Percentiles rank a stretch among this genome's conserved stretches.
phyloP scores from a whole-genome alignment of 495 filamentous ascomycete genomes.

The Trichoderma asperelloides region DNA sequence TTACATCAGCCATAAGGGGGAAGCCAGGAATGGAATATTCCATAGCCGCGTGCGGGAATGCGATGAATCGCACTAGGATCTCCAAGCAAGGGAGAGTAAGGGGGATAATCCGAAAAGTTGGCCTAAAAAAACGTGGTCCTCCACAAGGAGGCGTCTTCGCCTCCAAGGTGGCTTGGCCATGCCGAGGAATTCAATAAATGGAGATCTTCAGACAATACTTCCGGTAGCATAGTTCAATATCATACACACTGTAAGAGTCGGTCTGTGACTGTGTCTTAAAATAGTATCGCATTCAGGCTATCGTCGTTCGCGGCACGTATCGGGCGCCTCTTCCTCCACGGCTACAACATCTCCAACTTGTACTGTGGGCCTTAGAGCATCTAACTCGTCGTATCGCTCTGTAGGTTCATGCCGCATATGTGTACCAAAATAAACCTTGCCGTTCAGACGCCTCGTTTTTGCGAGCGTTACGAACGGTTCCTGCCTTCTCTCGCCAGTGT shows the following conservation, averaged over 20 bases:
- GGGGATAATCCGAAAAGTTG: background rate
- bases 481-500: slow-evolving; percentile 63
- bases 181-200: background rate
- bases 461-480: slow-evolving; percentile 85
- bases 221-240: background rate
- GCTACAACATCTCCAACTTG: slow-evolving; percentile 46
- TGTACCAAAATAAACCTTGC: slow-evolving; percentile 78
- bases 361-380: slow-evolving; percentile 42
- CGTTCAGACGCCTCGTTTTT: slow-evolving; percentile 72
- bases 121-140: background rate
- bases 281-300: background rate
- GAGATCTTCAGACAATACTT: background rate
- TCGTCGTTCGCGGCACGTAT: background rate
- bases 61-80: background rate
- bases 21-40: background rate
- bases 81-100: background rate
- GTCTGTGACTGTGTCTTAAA: background rate
- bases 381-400: slow-evolving; percentile 14
- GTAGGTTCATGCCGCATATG: slow-evolving; percentile 53
- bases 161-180: background rate
- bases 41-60: background rate
- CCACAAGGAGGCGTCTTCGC: background rate
- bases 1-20: background rate
- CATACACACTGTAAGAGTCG: background rate
- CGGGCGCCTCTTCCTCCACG: background rate